These are phyloP conservation scores for Ambrosia hybrid DNA, from an alignment of 140 eudicot species.

Conservation along the genomic window DNA sequence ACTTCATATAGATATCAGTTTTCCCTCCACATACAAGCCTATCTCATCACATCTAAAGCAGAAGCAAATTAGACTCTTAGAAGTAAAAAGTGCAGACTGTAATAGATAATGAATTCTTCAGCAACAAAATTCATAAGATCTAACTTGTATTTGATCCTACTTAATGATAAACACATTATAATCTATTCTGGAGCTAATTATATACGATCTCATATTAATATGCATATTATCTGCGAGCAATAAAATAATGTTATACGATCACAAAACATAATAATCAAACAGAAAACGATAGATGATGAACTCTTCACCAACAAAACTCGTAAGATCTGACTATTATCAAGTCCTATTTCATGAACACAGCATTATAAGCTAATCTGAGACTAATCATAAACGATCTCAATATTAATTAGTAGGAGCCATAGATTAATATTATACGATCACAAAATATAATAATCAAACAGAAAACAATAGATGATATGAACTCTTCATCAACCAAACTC, in stretches of 20 bases:
- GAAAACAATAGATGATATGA: too few relatives aligned
- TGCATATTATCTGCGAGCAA: background rate
- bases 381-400: background rate
- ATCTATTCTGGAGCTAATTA: slow-evolving; percentile 19
- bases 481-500: too few relatives aligned
- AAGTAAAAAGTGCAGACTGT: background rate
- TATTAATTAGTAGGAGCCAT: background rate
- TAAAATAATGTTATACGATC: too few relatives aligned
- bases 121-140: background rate
- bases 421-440: too few relatives aligned
- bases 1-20: background rate
- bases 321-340: too few relatives aligned
- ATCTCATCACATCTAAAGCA: slow-evolving; percentile 5
- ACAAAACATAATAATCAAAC: too few relatives aligned
- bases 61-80: slow-evolving; percentile 12
- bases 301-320: too few relatives aligned
- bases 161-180: background rate
- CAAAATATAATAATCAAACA: too few relatives aligned
- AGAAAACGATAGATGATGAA: too few relatives aligned
- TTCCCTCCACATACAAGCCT: background rate
- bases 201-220: background rate
- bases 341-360: too few relatives aligned
- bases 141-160: background rate
- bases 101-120: background rate
- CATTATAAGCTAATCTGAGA: background rate